These are phyloP conservation scores for Boechera divaricarpa DNA, from an alignment of 345 rosid species.

Conservation along the genomic window DNA sequence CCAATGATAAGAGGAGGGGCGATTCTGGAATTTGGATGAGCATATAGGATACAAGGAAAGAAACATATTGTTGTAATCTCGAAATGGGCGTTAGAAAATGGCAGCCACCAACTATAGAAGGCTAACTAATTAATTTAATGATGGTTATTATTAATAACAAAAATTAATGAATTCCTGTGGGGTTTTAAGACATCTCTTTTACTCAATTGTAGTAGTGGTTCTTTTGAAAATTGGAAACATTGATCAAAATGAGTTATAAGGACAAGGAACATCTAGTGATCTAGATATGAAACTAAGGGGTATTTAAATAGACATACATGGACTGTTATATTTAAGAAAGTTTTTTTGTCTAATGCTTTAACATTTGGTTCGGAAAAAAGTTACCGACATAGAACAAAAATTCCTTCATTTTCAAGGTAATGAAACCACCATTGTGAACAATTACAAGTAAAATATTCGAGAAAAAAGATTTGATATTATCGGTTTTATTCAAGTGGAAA, in stretches of 20 bases:
- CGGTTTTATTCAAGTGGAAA: neutral
- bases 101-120: constrained; percentile 42
- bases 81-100: constrained; percentile 45
- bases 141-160: constrained; percentile 18
- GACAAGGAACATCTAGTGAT: neutral
- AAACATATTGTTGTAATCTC: constrained; percentile 10
- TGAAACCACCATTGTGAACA: constrained; percentile 6
- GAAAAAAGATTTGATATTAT: neutral
- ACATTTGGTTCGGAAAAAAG: neutral
- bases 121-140: constrained; percentile 34
- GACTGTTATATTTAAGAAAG: neutral
- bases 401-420: neutral
- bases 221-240: neutral
- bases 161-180: neutral
- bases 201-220: neutral
- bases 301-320: neutral
- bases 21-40: constrained; percentile 27
- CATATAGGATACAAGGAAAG: neutral
- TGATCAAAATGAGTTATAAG: constrained; percentile 9
- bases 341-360: constrained; percentile 2
- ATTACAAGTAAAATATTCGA: neutral
- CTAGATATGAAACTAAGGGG: neutral
- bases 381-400: neutral
- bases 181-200: neutral
- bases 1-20: constrained; percentile 27